Evolutionary conservation across 805 yeast species (phyloP).

Genomic region (Wickerhamomyces queroliae): DNA sequence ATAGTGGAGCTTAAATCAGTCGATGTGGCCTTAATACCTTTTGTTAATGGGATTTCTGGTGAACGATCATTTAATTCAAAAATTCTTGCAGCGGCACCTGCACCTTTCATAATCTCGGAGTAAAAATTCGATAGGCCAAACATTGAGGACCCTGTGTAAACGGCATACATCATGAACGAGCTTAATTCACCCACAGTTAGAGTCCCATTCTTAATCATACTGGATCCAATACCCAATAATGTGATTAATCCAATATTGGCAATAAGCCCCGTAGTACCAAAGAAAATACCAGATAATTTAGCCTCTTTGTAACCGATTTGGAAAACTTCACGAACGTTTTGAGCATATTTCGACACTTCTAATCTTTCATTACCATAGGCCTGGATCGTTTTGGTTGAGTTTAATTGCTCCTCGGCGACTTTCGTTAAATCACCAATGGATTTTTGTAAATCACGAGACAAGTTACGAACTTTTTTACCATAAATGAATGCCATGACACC

Average conservation of each 20-base stretch:
- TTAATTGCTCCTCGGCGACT: slow-evolving; percentile 86
- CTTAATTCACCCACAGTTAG: slow-evolving; percentile 85
- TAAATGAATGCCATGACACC: slow-evolving; percentile 74
- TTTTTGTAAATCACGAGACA: slow-evolving; percentile 75
- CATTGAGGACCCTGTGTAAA: slow-evolving; percentile 88
- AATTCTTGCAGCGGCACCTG: slow-evolving; percentile 89
- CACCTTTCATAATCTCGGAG: slow-evolving; percentile 93
- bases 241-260: slow-evolving; percentile 82
- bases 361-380: slow-evolving; percentile 79
- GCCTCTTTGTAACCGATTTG: slow-evolving; percentile 77
- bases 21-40: slow-evolving; percentile 43
- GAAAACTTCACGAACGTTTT: slow-evolving; percentile 61
- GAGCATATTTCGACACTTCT: slow-evolving; percentile 72
- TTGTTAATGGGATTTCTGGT: slow-evolving; percentile 63
- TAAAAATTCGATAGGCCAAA: slow-evolving; percentile 88
- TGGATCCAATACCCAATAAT: slow-evolving; percentile 72
- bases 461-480: slow-evolving; percentile 69
- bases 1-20: slow-evolving; percentile 36
- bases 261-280: slow-evolving; percentile 73
- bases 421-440: slow-evolving; percentile 83
- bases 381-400: slow-evolving; percentile 82
- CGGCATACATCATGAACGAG: slow-evolving; percentile 92
- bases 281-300: slow-evolving; percentile 65
- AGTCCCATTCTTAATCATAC: slow-evolving; percentile 71
- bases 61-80: slow-evolving; percentile 80